Base-by-base conservation (phyloP, 2,329 filamentous ascomycete genomes). In the Ascochyta rabiei region DNA sequence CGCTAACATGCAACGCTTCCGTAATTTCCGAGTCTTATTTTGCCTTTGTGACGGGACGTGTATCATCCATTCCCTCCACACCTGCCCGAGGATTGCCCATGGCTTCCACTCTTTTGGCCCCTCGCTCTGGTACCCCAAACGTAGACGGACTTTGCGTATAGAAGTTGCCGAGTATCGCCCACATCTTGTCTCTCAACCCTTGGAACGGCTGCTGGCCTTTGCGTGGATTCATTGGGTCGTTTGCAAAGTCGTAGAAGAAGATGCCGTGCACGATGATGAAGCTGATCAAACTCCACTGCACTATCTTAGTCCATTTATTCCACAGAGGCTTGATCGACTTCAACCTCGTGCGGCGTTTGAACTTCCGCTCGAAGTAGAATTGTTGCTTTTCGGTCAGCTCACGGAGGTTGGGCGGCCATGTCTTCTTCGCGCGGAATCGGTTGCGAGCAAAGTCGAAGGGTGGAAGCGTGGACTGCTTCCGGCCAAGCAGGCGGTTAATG, bases 321-420 rank as follows among this genome's bases (percentile, higher is more conserved):
- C 87, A 90, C 42, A 76, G 73, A 8, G 88, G 88, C 19, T 86
- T 78, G 35, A 82, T 80, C 69, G 82, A 84, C 64, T 85, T 84
- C 62, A 89, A 75, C 53, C 82, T 81, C 23, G 89, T 75, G 48
- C 90, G 82, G 47, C 90, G 82, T 76, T 91, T 89, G 76, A 89
- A 93, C 70, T 89, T 87, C 73, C 89, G 86, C 79, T 93, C 90
- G 64, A 91, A 87, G 38, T 86, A 83, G 71, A 93, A 89, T 75
- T 93, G 87, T 69, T 92, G 86, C 73, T 89, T 89, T 41, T 81
- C 77, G 33, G 85, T 85, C 55, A 93, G 82, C 69, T 85, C 83
- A 59, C 81, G 77, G 75, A 93, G 89, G 74, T 92, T 86, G 12
- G 90, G 90, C 53, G 90, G 90, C 90, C 90, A 93, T 61, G 85